Evolutionary conservation across 2,329 filamentous ascomycete species (phyloP), one percentile per base, ranked within the genome.

Genomic region (Cordyceps tenuipes): DNA sequence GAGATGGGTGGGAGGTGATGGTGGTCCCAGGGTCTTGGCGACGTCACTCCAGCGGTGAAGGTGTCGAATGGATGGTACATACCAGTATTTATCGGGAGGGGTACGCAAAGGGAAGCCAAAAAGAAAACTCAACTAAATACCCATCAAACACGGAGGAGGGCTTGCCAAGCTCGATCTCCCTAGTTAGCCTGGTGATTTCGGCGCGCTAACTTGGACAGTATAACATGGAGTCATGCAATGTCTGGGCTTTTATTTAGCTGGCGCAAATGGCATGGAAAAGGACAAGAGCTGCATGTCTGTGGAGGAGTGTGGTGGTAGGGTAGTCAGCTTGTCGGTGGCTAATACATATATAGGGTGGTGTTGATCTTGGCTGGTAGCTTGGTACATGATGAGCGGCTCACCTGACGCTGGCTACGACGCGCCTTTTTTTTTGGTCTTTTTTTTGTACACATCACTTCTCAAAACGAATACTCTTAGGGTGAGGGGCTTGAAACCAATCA

Each of bases 21-120:
- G 26, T 50, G 15, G 6, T n/a, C 5, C 26, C 17, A 34, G 43
- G n/a, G n/a, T n/a, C n/a, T n/a, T n/a, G n/a, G 23, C 57, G 50
- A 59, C 57, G 57, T 59, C 57, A 59, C 49, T 59, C 29, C 21
- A 41, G 57, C 57, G 57, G 57, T 59, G 49, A 47, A 48, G 26
- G 47, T 9, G 21, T 29, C 23, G 13, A n/a, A 15, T n/a, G 34
- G 31, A 36, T 29, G 19, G n/a, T n/a, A n/a, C n/a, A n/a, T n/a
- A n/a, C 29, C 29, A 29, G 41, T 43, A 26, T 4, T 43, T 10
- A 7, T 23, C n/a, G 21, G 17, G 29, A 34, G 26, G 48, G 48
- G 48, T 17, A 12, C 21, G 41, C 7, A 12, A 17, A 43, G 13
- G 10, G 26, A 17, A 31, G 26, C 12, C 13, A 36, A 21, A n/a